phyloP scores from a whole-genome alignment of 1,284 basidiomycete genomes.

The Apiotrichum domesticum region DNA sequence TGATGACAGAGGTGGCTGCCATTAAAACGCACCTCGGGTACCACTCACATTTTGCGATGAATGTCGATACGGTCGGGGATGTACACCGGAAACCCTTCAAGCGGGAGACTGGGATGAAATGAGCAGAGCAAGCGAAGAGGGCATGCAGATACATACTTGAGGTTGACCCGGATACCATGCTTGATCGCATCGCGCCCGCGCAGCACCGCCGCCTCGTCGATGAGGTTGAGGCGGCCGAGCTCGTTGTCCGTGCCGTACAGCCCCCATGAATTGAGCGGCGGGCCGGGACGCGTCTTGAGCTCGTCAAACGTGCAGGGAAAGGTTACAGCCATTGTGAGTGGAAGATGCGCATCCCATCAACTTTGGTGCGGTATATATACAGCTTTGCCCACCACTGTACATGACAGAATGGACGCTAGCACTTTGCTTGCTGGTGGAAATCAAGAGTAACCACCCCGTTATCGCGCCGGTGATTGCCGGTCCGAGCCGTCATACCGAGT shows the following conservation, averaged over 20 bases:
- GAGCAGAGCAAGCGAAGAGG: neutral
- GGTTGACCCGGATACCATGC: constrained; percentile 26
- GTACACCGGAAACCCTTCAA: constrained; percentile 1
- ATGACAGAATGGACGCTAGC: no score
- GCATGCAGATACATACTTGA: constrained; percentile 18
- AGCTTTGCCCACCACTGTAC: no score
- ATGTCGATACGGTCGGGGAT: neutral
- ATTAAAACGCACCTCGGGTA: neutral
- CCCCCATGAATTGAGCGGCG: constrained; percentile 35
- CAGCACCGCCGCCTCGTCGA: constrained; percentile 26
- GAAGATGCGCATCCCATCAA: no score
- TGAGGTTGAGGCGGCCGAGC: constrained; percentile 32
- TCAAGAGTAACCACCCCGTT: no score
- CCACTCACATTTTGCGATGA: constrained; percentile 5
- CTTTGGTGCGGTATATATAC: no score
- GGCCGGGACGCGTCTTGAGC: constrained; percentile 21
- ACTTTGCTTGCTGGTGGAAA: no score
- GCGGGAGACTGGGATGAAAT: constrained; percentile 5
- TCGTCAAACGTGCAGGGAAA: constrained; percentile 15
- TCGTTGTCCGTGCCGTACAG: constrained; percentile 28
- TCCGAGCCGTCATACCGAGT: no score
- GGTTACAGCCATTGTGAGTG: neutral
- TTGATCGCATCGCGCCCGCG: constrained; percentile 25
- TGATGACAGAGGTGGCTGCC: neutral
- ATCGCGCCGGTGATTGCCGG: no score